Base-by-base conservation (phyloP, 1,284 basidiomycete genomes). In the Agaricales sp. region DNA sequence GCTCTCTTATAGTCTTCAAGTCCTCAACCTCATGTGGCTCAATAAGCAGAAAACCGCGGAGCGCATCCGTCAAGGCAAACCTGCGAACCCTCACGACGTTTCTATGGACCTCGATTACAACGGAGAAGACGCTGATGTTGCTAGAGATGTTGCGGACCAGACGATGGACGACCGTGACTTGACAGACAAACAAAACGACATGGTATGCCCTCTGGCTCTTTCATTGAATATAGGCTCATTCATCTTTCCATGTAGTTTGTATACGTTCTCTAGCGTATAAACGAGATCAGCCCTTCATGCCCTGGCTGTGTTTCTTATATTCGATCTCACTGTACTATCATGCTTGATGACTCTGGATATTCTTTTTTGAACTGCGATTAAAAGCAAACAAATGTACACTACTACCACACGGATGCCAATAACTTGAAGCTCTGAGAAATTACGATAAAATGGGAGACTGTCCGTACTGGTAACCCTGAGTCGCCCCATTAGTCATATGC, bases 51-150 rank as follows among this genome's bases (percentile, higher is more conserved):
- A 43, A 19, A 19, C n/a, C 11, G n/a, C 13, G 8, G n/a, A 43
- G 13, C 41, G 41, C 20, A 19, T 43, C 11, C n/a, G n/a, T 11
- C 11, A 43, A 11, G 41, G 41, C n/a, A 8, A 11, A 19, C 20
- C 41, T 43, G 41, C 41, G 13, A 8, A 43, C 41, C n/a, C 20
- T 11, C n/a, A 16, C 41, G 41, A 43, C 20, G 20, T 16, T 8
- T 43, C 41, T 43, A 43, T 43, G 41, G n/a, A 43, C 41, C 20
- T 43, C 41, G 11, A 43, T 8, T n/a, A n/a, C 41, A 8, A 11
- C 20, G 41, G 41, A 19, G 41, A 43, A 8, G 41, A 43, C n/a
- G 41, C 41, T 8, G 30, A 35, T 35, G n/a, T n/a, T n/a, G n/a
- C n/a, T n/a, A n/a, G n/a, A n/a, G n/a, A n/a, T n/a, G n/a, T n/a